phyloP scores from a whole-genome alignment of 148 eudicot genomes.

The Tetragonia tetragonoides region DNA sequence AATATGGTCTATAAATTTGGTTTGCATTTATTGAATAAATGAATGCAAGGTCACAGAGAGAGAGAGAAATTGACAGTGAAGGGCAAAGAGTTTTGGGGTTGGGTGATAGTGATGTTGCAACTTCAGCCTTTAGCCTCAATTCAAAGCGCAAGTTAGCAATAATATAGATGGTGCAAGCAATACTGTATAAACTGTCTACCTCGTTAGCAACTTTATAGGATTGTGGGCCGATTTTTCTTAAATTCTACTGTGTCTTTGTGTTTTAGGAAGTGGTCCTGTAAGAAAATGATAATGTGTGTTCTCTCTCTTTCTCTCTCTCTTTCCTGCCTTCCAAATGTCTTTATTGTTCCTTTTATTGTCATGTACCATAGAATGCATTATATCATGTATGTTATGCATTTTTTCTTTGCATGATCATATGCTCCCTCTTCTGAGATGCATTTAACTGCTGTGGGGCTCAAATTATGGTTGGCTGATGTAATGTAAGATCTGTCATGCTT shows the following conservation, averaged over 20 bases:
- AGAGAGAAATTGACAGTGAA: slow-evolving; percentile 20
- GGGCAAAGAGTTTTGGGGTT: slow-evolving; percentile 1
- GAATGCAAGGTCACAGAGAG: slow-evolving; percentile 12
- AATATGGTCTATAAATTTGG: slow-evolving; percentile 35
- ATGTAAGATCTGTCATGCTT: slow-evolving; percentile 21
- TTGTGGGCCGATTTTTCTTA: slow-evolving; percentile 56
- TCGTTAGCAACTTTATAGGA: slow-evolving; percentile 42
- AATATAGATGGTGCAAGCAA: not conserved
- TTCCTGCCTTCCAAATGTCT: slow-evolving; percentile 13
- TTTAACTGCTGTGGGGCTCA: slow-evolving; percentile 17
- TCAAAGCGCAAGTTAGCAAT: slow-evolving; percentile 27
- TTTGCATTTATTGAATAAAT: slow-evolving; percentile 29
- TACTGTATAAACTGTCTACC: slow-evolving; percentile 42
- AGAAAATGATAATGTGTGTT: slow-evolving; percentile 22
- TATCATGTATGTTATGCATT: not conserved
- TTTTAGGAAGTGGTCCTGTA: slow-evolving; percentile 45
- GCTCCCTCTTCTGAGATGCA: slow-evolving; percentile 25
- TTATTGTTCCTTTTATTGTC: slow-evolving; percentile 27
- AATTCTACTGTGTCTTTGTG: slow-evolving; percentile 52
- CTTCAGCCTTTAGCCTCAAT: too few species aligned
- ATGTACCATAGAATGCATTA: not conserved
- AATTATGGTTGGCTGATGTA: slow-evolving; percentile 30
- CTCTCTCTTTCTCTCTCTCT: slow-evolving; percentile 4
- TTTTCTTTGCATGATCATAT: slow-evolving; percentile 20
- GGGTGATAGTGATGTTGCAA: slow-evolving; percentile 26